Evolutionary conservation across 495 filamentous ascomycete species (phyloP).

Genomic region (Tuber calosporum): DNA sequence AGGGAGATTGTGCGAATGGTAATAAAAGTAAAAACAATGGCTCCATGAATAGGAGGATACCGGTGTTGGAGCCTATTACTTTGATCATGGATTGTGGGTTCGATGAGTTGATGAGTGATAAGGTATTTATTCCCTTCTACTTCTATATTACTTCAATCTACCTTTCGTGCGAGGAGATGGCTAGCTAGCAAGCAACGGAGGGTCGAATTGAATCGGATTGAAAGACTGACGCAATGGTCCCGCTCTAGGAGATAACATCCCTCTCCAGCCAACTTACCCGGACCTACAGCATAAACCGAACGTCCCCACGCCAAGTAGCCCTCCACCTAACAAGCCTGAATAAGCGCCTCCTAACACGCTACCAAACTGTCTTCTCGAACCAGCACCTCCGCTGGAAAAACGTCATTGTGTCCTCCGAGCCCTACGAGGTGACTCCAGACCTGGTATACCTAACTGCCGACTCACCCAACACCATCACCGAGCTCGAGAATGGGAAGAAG

Average conservation of each 20-base stretch:
- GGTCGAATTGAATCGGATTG: not conserved
- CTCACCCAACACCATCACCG: constrained; percentile 67
- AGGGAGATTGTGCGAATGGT: not conserved
- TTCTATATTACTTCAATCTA: not conserved
- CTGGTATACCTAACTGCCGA: constrained; percentile 85
- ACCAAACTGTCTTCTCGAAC: constrained; percentile 63
- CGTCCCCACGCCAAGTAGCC: constrained; percentile 57
- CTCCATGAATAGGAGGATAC: constrained; percentile 32
- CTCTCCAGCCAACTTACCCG: constrained; percentile 75
- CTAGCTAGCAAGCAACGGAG: not conserved
- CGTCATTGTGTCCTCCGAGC: constrained; percentile 57
- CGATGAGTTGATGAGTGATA: constrained; percentile 75
- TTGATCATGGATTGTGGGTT: constrained; percentile 88
- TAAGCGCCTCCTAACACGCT: constrained; percentile 66
- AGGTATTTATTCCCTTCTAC: constrained; percentile 35
- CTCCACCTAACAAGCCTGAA: constrained; percentile 68
- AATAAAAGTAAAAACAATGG: not conserved
- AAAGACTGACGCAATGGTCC: not conserved
- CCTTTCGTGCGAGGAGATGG: not conserved
- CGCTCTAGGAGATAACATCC: constrained; percentile 60
- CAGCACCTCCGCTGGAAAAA: constrained; percentile 72
- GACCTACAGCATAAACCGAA: constrained; percentile 77
- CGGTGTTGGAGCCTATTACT: constrained; percentile 56
- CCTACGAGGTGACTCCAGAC: constrained; percentile 29
- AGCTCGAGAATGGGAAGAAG: constrained; percentile 72